A percentile compares a stretch with the other conserved stretches of the same genome.
Evolutionary conservation across 176 grass and related monocot species (phyloP).

Genomic region (Eleusine coracana): DNA sequence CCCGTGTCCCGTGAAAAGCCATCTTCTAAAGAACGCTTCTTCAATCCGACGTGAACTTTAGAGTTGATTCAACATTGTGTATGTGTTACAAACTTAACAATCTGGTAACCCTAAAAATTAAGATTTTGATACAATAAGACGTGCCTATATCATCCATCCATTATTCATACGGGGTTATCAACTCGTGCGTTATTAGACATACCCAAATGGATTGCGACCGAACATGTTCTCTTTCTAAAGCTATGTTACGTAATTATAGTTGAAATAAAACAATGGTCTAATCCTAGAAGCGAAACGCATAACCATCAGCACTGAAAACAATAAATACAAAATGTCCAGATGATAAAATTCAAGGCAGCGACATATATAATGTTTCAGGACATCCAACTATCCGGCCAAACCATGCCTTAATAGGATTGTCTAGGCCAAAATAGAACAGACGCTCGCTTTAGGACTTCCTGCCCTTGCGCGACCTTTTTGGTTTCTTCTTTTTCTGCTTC

Average conservation of each 20-base stretch:
- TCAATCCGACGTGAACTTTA: no score
- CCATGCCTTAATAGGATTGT: neutral
- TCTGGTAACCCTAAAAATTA: neutral
- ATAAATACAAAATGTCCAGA: neutral
- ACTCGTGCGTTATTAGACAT: no score
- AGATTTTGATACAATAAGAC: no score
- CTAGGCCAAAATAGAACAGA: neutral
- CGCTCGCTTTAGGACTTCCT: conserved; percentile 24
- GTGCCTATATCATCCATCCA: no score
- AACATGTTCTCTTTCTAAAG: no score
- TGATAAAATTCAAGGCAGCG: neutral
- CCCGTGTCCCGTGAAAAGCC: no score
- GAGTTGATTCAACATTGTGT: neutral
- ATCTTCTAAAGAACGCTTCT: no score
- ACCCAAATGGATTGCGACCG: no score
- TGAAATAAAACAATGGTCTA: no score
- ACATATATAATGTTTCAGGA: neutral
- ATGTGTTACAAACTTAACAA: neutral
- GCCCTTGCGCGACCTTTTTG: neutral
- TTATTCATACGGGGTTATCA: no score
- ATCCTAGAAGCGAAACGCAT: neutral
- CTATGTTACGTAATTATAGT: no score
- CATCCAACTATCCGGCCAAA: neutral
- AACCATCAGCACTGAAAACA: neutral
- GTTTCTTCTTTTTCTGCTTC: conserved; percentile 43